phyloP scores from a whole-genome alignment of 2,329 filamentous ascomycete species.

The Aschersonia sp. region DNA sequence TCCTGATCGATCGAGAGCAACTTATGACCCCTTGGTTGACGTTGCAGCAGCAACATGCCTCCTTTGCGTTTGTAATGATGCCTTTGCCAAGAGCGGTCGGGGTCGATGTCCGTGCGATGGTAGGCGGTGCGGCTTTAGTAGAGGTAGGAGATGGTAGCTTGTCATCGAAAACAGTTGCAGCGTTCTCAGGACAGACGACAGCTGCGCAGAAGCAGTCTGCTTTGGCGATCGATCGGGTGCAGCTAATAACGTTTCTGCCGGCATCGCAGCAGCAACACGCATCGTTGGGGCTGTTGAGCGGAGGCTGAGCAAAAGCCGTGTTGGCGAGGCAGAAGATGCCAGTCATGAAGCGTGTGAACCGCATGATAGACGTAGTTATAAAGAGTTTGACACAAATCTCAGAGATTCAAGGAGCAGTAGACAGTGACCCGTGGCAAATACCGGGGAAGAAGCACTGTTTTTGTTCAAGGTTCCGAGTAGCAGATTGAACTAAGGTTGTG shows the following conservation, averaged over 20 bases:
- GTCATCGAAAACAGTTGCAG: constrained; percentile 6
- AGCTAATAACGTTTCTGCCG: constrained; percentile 10
- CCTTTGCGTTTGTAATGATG: neutral
- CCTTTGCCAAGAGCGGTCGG: neutral
- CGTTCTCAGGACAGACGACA: constrained; percentile 11
- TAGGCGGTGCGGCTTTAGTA: neutral
- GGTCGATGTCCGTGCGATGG: neutral
- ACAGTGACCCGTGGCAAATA: neutral
- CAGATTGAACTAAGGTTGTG: too few species aligned
- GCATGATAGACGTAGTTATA: constrained; percentile 8
- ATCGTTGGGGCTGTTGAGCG: constrained; percentile 2
- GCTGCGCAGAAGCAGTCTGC: constrained; percentile 13
- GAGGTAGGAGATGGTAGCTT: neutral
- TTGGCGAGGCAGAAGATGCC: constrained; percentile 3
- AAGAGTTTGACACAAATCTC: neutral
- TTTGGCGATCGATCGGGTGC: constrained; percentile 6
- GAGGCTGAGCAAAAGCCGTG: constrained; percentile 1
- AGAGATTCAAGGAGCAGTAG: neutral
- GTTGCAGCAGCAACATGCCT: constrained; percentile 12
- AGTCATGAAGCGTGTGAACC: constrained; percentile 8
- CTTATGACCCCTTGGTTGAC: constrained; percentile 4
- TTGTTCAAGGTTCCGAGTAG: too few species aligned
- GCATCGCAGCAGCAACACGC: constrained; percentile 21
- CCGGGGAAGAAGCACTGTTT: too few species aligned
- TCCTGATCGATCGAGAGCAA: constrained; percentile 3